Percentiles rank a stretch among this genome's conserved stretches.
Conservation (phyloP, 1,284 basidiomycete species). For the Cryptococcus sp. region DNA sequence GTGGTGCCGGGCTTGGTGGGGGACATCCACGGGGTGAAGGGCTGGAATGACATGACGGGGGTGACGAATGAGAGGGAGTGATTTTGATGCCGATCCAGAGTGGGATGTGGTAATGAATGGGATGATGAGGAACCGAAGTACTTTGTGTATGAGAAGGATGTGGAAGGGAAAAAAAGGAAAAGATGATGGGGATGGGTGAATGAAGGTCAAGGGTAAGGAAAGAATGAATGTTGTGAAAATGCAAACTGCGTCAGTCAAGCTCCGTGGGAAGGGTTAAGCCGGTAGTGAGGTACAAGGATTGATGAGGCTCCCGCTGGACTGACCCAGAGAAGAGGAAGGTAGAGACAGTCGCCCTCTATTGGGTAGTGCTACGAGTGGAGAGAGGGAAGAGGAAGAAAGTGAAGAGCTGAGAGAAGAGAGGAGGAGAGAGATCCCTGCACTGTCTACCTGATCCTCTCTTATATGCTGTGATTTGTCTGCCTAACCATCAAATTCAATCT, state of each 20-base stretch:
- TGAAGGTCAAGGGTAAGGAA: conserved; percentile 1
- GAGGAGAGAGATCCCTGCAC: neutral
- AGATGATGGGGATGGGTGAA: neutral
- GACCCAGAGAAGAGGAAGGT: too few species aligned
- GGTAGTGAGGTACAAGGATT: too few species aligned
- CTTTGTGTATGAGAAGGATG: neutral
- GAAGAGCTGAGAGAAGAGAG: conserved; percentile 5
- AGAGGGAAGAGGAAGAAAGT: conserved; percentile 7
- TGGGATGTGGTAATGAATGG: neutral
- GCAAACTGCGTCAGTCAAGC: neutral
- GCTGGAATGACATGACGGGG: conserved; percentile 11
- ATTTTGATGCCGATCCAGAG: neutral
- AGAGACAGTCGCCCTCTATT: too few species aligned
- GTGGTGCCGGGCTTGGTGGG: neutral
- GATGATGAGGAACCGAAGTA: neutral
- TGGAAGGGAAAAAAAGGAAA: neutral
- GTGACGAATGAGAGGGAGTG: neutral
- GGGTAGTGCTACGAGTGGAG: neutral
- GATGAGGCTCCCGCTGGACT: too few species aligned
- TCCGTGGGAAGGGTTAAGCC: neutral
- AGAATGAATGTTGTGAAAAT: conserved; percentile 3
- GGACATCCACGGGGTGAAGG: conserved; percentile 13
- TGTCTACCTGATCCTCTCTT: too few species aligned
- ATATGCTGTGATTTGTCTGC: too few species aligned
- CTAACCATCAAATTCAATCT: too few species aligned